A percentile compares a stretch with the other conserved stretches of the same genome.
Conservation (phyloP, 164 flowering plant genomes). For the Umbilicus rupestris region DNA sequence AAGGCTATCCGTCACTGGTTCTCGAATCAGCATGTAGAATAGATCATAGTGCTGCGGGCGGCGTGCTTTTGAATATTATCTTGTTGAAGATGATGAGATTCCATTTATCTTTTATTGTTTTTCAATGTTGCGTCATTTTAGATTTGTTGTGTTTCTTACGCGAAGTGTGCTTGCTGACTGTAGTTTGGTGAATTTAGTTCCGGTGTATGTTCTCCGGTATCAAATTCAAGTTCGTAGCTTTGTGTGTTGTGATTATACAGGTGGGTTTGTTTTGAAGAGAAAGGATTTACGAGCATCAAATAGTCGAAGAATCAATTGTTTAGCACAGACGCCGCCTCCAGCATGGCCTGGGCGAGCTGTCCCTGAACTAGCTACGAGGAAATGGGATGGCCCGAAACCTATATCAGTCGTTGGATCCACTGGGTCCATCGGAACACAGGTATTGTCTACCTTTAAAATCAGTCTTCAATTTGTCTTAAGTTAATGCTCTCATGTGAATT, state of each 20-base stretch:
- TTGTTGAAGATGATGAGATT: not conserved
- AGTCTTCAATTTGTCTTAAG: not conserved
- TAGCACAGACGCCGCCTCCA: conserved; percentile 71
- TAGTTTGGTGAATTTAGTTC: too few relatives aligned
- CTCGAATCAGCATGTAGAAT: not conserved
- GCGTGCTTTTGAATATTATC: conserved; percentile 5
- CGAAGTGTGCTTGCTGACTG: too few relatives aligned
- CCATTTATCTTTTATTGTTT: not conserved
- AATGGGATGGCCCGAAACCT: conserved; percentile 91
- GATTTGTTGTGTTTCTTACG: too few relatives aligned
- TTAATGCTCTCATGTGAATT: not conserved
- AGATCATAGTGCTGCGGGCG: not conserved
- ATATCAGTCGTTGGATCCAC: conserved; percentile 92
- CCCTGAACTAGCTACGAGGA: conserved; percentile 40
- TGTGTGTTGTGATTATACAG: conserved; percentile 18
- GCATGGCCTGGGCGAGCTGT: conserved; percentile 96
- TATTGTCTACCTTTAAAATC: conserved; percentile 9
- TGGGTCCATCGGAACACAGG: conserved; percentile 99
- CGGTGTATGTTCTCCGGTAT: too few relatives aligned
- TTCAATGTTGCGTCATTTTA: too few relatives aligned
- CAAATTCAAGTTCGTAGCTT: not conserved
- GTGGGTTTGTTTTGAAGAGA: conserved; percentile 40
- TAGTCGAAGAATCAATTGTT: conserved; percentile 39
- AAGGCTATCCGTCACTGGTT: not conserved
- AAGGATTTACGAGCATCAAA: conserved; percentile 28